Conservation (phyloP, 139 green algal genomes). For the Picochlorum sp. region DNA sequence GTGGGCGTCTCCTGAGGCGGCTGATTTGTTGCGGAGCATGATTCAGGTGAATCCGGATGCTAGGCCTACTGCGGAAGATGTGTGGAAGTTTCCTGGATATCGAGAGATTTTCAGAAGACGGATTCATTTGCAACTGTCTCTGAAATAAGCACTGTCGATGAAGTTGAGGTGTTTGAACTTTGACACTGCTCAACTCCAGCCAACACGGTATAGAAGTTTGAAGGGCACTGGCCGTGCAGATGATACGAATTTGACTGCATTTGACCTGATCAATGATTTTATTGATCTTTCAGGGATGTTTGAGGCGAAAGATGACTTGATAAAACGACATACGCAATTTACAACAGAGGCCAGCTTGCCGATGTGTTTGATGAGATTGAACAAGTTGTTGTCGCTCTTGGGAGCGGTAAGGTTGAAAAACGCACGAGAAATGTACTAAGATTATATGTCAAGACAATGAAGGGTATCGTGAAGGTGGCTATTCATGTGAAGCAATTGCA, state of each 20-base stretch:
- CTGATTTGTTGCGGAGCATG: slow-evolving; percentile 24
- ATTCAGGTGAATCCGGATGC: slow-evolving; percentile 18
- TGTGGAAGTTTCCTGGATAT: slow-evolving; percentile 37
- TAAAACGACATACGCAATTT: slow-evolving; percentile 36
- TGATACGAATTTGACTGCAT: slow-evolving; percentile 32
- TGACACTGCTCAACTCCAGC: background rate
- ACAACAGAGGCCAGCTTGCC: slow-evolving; percentile 7
- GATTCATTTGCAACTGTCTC: background rate
- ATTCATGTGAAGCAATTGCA: slow-evolving; percentile 31
- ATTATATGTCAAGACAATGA: slow-evolving; percentile 19
- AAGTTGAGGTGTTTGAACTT: background rate
- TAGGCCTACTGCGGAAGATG: slow-evolving; percentile 19
- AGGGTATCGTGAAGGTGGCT: slow-evolving; percentile 16
- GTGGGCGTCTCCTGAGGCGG: slow-evolving; percentile 25
- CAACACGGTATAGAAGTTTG: background rate
- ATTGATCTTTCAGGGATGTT: slow-evolving; percentile 46
- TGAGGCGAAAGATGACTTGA: slow-evolving; percentile 30
- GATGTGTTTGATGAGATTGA: slow-evolving; percentile 25
- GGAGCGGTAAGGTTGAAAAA: slow-evolving; percentile 17
- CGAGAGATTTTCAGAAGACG: background rate
- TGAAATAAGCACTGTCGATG: background rate
- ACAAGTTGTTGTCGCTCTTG: slow-evolving; percentile 16
- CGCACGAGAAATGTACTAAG: slow-evolving; percentile 17
- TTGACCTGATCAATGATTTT: slow-evolving; percentile 36
- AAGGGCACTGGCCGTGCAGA: too few species aligned